Evolutionary conservation across 345 rosid species (phyloP), one percentile per base, ranked within the genome.

Genomic region (Acer campestre): DNA sequence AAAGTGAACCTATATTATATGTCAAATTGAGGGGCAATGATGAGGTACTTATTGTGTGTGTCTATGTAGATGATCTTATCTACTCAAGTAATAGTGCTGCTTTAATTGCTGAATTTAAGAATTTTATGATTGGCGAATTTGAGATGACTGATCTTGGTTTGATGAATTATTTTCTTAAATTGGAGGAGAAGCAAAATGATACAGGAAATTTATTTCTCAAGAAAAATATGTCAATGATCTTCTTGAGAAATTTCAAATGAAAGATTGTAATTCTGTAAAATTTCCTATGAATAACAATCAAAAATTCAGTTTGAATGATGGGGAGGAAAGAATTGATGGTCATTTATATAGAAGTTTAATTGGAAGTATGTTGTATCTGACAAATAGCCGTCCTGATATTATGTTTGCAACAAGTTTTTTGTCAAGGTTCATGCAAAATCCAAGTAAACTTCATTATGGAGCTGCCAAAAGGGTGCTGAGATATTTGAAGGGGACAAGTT

Each of bases 371-470:
- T 8, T 72, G 0, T 27, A n/a, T 25, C 38, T 58, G 11, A 72
- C 49, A 10, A 38, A 49, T 70, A 49, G 25, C 4, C 1, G 40
- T 4, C 22, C 61, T 13, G 44, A 65, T 4, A 53, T 53, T 1
- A 29, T 58, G 10, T 7, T 18, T 14, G 46, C 48, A 29, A 35
- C 6, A 27, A 40, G 71, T 40, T 9, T 68, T 8, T 17, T 68
- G 25, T 68, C 56, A 40, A 68, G 71, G 17, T 67, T 49, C 3
- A 71, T 71, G 17, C 8, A 55, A 10, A 49, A 22, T 58, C 75
- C 75, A n/a, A n/a, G n/a, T n/a, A n/a, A n/a, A n/a, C n/a, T n/a
- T n/a, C n/a, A 71, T 56, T 71, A 29, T 71, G 38, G 17, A 17
- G 75, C 25, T 22, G 46, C 27, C 14, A 40, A 40, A 40, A 40